phyloP scores from a whole-genome alignment of 75 land plant genomes.

The Pinus taeda region DNA sequence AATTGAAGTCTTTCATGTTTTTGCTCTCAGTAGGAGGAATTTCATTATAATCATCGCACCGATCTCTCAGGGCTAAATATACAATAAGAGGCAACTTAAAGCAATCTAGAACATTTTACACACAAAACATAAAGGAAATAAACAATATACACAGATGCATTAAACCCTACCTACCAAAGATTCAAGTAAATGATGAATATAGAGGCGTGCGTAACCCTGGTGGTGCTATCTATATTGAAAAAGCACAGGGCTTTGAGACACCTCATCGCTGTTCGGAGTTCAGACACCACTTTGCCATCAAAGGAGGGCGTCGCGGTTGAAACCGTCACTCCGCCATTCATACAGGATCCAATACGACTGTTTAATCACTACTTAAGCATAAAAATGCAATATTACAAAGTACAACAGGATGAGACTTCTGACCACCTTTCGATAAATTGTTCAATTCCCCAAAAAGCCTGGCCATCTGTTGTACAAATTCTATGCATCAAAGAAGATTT shows the following conservation, averaged over 20 bases:
- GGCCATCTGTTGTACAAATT: no score
- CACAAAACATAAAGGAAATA: no score
- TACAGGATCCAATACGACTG: no score
- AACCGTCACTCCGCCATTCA: no score
- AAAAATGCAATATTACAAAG: no score
- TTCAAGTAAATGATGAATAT: not conserved
- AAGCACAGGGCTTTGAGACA: slow-evolving; percentile 1
- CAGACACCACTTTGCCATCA: not conserved
- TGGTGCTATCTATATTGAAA: not conserved
- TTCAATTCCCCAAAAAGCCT: no score
- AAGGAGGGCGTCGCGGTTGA: no score
- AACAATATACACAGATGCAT: not conserved
- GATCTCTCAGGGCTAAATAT: not conserved
- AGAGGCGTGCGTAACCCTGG: slow-evolving; percentile 11
- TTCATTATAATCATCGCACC: slow-evolving; percentile 4
- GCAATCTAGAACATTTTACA: no score
- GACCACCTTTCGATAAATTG: no score
- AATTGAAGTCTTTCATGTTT: not conserved
- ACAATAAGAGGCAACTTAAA: not conserved
- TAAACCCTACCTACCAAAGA: not conserved
- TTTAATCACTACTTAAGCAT: no score
- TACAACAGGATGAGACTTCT: no score
- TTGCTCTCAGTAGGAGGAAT: slow-evolving; percentile 4
- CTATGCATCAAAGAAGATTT: no score
- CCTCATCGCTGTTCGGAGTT: not conserved